These are phyloP conservation scores for Serendipita sp. DNA, from an alignment of 768 basidiomycete genomes.

Conservation along the genomic window DNA sequence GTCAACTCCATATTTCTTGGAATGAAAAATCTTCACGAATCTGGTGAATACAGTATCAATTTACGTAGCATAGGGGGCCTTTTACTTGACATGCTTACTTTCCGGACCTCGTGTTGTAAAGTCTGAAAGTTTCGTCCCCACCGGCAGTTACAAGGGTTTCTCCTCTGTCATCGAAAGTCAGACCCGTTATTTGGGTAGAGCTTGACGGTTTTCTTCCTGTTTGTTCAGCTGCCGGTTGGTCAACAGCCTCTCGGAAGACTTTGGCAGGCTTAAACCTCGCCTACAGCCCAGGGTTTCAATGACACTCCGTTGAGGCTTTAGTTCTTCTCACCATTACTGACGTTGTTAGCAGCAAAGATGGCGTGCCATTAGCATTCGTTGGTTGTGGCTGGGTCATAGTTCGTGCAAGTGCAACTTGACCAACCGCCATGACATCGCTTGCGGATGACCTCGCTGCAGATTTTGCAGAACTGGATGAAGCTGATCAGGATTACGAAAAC, in stretches of 20 bases:
- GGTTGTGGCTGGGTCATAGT: background rate
- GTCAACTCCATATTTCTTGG: conserved; percentile 95
- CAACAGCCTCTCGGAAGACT: conserved; percentile 70
- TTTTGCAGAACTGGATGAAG: conserved; percentile 72
- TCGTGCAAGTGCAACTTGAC: background rate
- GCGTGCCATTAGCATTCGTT: conserved; percentile 18
- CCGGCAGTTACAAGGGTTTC: conserved; percentile 72
- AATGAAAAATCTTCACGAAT: conserved; percentile 59
- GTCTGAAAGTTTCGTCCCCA: conserved; percentile 82
- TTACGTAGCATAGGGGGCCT: conserved; percentile 16
- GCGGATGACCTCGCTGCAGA: conserved; percentile 90
- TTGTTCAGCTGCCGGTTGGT: conserved; percentile 34
- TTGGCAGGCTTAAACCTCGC: conserved; percentile 73
- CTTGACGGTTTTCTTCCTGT: conserved; percentile 29
- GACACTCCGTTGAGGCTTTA: background rate
- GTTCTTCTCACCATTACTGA: conserved; percentile 32
- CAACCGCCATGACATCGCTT: conserved; percentile 27
- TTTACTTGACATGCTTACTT: conserved; percentile 52
- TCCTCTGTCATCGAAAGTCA: conserved; percentile 83
- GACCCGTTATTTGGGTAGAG: conserved; percentile 67
- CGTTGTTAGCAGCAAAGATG: conserved; percentile 31
- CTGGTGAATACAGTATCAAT: conserved; percentile 21
- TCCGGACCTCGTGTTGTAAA: conserved; percentile 82
- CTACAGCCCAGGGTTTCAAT: conserved; percentile 18
- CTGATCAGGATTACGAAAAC: conserved; percentile 34